Evolutionary conservation across 192 early-diverging fungal genomes (phyloP), one percentile per base, ranked within the genome.

Genomic region (Jimgerdemannia flammicorona): DNA sequence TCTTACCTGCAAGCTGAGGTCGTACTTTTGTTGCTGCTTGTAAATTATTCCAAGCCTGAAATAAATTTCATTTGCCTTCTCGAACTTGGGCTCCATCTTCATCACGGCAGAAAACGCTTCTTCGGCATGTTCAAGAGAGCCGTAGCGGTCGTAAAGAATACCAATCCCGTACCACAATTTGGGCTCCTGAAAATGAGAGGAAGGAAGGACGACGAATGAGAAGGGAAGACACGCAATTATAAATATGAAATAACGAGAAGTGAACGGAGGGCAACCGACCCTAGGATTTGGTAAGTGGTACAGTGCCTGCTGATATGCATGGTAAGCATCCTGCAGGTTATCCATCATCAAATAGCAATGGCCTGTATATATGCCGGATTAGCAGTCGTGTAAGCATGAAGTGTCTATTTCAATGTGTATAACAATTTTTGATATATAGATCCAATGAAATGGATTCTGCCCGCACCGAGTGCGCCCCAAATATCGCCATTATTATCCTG

Each of bases 151-250:
- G 75, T 99, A 99, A 11, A 99, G 85, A 66, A 98, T 99, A 17
- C 97, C 98, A 54, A 99, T 99, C 7, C 97, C 97, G 78, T 98
- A 99, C 98, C 98, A 99, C 44, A 99, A 89, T 77, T 98, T 97
- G 4, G 97, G 96, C 73, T 98, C 98, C 92, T 96, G 75, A 17
- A 66, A 69, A 19, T 6, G n/a, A n/a, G 11, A 71, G 59, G 19
- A 54, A 73, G 17, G 41, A 59, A 59, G 14, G 14, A 59, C 6
- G 0, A 10, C 14, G 17, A 40, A n/a, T 42, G 11, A 19, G 9
- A 43, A 69, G 49, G 49, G 6, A 54, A 54, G 11, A 4, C 49
- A n/a, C n/a, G n/a, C 29, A 29, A 29, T 29, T 29, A 29, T 29
- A 29, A 29, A 29, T 29, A 29, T 40, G 69, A 40, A 39, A 49